phyloP scores from a whole-genome alignment of 2,329 filamentous ascomycete genomes.

The Ustulina deusta region DNA sequence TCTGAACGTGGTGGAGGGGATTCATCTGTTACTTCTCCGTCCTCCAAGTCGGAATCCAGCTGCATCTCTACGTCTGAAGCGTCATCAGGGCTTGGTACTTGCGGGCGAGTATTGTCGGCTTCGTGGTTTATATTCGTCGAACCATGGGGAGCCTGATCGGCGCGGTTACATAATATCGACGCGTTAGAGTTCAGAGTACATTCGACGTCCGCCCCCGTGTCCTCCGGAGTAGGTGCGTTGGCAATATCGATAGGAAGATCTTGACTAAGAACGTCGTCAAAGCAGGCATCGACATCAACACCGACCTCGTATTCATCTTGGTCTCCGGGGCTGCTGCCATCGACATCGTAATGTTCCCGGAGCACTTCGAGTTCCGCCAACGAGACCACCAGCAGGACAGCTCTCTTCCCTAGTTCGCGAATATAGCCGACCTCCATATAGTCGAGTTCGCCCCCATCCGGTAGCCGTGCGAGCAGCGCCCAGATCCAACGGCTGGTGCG shows the following conservation, averaged over 20 bases:
- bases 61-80: conserved; percentile 51
- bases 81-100: conserved; percentile 55
- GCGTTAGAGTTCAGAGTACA: neutral
- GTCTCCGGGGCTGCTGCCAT: conserved; percentile 47
- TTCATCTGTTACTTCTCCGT: conserved; percentile 55
- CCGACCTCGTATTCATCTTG: conserved; percentile 54
- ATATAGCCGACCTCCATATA: conserved; percentile 81
- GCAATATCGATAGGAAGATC: conserved; percentile 47
- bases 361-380: conserved; percentile 65
- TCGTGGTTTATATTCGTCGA: conserved; percentile 41
- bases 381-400: conserved; percentile 70
- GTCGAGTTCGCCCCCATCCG: conserved; percentile 79
- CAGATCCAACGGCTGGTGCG: conserved; percentile 86
- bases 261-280: conserved; percentile 46
- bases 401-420: conserved; percentile 82
- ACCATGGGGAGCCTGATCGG: neutral
- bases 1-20: conserved; percentile 37
- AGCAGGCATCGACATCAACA: conserved; percentile 61
- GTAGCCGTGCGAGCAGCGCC: conserved; percentile 81
- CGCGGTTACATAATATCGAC: neutral
- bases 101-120: conserved; percentile 54
- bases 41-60: conserved; percentile 52
- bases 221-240: conserved; percentile 17
- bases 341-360: conserved; percentile 57
- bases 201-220: neutral